Evolutionary conservation across 805 yeast species (phyloP), one percentile per base, ranked within the genome.

Genomic region (Starmerella stigmatis): DNA sequence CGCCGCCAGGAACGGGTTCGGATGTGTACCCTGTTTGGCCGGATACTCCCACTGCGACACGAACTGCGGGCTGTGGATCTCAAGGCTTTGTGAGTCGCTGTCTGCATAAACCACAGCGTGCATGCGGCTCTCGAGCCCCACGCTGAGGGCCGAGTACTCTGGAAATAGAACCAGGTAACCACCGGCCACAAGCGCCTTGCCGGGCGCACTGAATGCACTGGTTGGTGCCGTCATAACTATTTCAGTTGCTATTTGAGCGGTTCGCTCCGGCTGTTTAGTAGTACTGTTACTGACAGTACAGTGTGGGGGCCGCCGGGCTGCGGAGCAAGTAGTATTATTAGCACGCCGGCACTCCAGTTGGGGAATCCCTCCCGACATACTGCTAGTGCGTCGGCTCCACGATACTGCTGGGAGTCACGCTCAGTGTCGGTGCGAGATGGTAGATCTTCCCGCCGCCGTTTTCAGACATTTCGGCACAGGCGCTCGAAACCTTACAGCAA

Each of bases 181-280:
- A 16, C 98, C 98, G 0, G 92, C 96, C 11, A 92, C 56, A 22
- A 92, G 68, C 1, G 96, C 97, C 62, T 92, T 92, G 0, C 97
- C 96, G 0, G 98, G 96, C 0, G 97, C 94, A 58, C 95, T 82
- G 60, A 76, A 89, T 8, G 79, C 84, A 12, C 33, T 35, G 15
- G 23, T 12, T 2, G 43, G 45, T 6, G 21, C 17, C 15, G 30
- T 5, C 40, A 25, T 23, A 16, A 12, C n/a, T n/a, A n/a, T n/a
- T n/a, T n/a, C n/a, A n/a, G 27, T 11, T 25, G 8, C 27, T 25
- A 25, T 8, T 25, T 25, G 27, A 8, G 27, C 8, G 27, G 8
- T 8, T 25, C 27, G 27, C 27, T 11, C 11, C 27, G 27, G 8
- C 27, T n/a, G n/a, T n/a, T n/a, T n/a, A n/a, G n/a, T n/a, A n/a